phyloP scores from a whole-genome alignment of 345 rosid genomes.

The Pelargonium nanum region DNA sequence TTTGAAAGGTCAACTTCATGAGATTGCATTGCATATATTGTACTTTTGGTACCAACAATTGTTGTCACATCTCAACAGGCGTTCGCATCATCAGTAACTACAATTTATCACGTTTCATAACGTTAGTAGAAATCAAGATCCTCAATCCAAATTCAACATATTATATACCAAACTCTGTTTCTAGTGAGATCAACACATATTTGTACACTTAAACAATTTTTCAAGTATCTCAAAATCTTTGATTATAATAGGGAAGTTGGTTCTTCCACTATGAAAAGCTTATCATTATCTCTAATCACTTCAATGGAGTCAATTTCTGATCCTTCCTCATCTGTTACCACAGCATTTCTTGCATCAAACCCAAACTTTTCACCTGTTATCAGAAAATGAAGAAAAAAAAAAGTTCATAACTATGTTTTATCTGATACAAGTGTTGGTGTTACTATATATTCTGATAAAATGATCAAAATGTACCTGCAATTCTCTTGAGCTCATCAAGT shows the following conservation, averaged over 20 bases:
- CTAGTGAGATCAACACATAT: background rate
- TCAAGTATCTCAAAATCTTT: no score
- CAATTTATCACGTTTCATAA: no score
- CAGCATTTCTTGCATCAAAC: conserved; percentile 39
- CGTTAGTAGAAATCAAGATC: no score
- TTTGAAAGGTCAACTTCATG: background rate
- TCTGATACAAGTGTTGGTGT: no score
- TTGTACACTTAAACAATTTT: background rate
- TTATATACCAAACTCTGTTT: no score
- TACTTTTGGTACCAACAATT: background rate
- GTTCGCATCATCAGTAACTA: no score
- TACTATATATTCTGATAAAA: no score
- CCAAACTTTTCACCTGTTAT: conserved; percentile 58
- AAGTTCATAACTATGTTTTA: no score
- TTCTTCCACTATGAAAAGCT: conserved; percentile 52
- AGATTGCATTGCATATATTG: no score
- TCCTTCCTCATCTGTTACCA: conserved; percentile 60
- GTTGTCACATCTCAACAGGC: background rate
- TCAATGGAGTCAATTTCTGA: conserved; percentile 72
- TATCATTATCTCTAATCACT: conserved; percentile 82
- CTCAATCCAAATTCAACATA: no score
- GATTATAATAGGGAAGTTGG: conserved; percentile 12
- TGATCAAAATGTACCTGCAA: conserved; percentile 44
- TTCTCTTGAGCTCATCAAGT: conserved; percentile 60
- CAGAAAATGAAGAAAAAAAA: background rate